Base-by-base conservation (phyloP, 1,139 yeast genomes). In the Protomyces inundatus region DNA sequence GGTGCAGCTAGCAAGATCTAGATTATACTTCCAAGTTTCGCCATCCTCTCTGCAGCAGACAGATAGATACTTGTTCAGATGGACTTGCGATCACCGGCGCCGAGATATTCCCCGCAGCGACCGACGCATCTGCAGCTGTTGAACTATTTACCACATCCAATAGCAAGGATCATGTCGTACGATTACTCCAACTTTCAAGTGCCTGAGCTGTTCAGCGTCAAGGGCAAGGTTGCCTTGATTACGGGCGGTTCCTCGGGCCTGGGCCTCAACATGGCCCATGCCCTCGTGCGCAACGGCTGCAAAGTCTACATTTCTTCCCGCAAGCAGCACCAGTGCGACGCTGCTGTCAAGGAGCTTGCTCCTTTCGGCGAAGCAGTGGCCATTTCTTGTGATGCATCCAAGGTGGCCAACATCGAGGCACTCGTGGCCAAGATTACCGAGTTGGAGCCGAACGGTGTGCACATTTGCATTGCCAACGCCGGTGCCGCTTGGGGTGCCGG, bases 401-500 rank as follows among this genome's bases (percentile, higher is more conserved):
- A 75, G 51, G 81, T 80, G 58, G 77, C 74, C 23, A 87, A 87
- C 33, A 80, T 82, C 64, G 75, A 77, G 64, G 71, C 76, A 40
- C 81, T 87, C 68, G 76, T 71, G 64, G 75, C 78, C 9, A 80
- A 78, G 56, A 82, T 83, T 34, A 68, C 74, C 48, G 74, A 75
- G 65, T 80, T 79, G 30, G 75, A 75, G 50, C 59, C 86, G 42
- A 84, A 87, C 71, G 85, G 72, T 55, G 75, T 86, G 42, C 85
- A 87, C 71, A 84, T 87, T 67, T 78, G 87, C 67, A 78, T 86
- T 69, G 90, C 91, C 65, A 87, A 87, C 70, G 93, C 95, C 12
- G 95, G 95, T 55, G 91, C 91, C 6, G 77, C 87, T n/a, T 87
- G 93, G 93, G 93, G 93, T 45, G 87, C 84, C 3, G 82, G 81